Conservation (phyloP, 23 red algal species). For the Gracilaria domingensis region DNA sequence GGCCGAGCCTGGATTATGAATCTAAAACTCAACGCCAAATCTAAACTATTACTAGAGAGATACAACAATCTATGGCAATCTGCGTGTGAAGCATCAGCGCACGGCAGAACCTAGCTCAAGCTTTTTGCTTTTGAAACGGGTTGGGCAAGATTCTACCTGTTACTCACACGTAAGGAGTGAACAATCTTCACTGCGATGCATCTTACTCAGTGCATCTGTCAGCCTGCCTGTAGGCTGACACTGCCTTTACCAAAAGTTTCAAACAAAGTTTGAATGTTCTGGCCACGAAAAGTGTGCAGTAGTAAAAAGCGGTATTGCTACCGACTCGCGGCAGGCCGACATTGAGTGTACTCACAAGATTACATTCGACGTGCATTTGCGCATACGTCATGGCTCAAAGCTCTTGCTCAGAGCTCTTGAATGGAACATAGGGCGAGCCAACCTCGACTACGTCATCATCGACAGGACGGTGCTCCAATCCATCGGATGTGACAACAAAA, state of each 20-base stretch:
- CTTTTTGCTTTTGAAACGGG: neutral
- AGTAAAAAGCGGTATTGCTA: neutral
- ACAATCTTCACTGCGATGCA: neutral
- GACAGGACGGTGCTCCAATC: too few species aligned
- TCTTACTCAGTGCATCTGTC: neutral
- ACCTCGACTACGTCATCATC: too few species aligned
- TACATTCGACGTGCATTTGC: too few species aligned
- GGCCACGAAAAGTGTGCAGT: neutral
- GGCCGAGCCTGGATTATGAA: slow-evolving; percentile 12
- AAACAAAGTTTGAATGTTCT: slow-evolving; percentile 25
- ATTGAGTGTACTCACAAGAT: too few species aligned
- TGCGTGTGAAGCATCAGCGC: neutral
- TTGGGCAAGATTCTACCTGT: neutral
- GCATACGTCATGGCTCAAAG: too few species aligned
- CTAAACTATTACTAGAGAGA: neutral
- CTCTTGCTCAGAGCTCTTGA: too few species aligned
- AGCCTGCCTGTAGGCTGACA: neutral
- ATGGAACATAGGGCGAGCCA: too few species aligned
- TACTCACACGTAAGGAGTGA: neutral
- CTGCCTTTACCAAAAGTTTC: neutral
- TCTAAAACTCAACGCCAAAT: neutral
- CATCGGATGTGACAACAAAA: too few species aligned
- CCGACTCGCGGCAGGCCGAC: too few species aligned
- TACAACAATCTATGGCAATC: neutral
- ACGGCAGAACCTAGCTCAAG: neutral